Evolutionary conservation across 2,329 filamentous ascomycete genomes (phyloP).

Genomic region (Amphichorda felina): DNA sequence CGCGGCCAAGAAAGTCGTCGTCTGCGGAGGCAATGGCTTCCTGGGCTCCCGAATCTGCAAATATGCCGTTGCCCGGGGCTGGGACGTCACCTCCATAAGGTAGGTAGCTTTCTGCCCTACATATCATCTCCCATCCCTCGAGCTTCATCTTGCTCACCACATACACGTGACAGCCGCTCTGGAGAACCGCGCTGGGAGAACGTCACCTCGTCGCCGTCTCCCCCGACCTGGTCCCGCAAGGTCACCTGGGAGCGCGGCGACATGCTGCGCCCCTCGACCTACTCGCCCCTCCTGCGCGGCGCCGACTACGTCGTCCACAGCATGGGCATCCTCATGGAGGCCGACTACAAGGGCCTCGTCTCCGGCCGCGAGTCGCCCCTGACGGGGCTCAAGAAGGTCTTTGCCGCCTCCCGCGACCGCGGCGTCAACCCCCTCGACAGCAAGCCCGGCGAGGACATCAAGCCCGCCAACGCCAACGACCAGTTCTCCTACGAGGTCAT

Average conservation of each 20-base stretch:
- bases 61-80: constrained; percentile 71
- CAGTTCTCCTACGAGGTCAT: constrained; percentile 94
- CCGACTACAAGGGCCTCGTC: constrained; percentile 91
- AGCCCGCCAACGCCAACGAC: constrained; percentile 53
- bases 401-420: constrained; percentile 53
- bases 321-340: constrained; percentile 92
- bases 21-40: constrained; percentile 91
- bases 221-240: constrained; percentile 70
- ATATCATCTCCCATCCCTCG: neutral
- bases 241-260: constrained; percentile 85
- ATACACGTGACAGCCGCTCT: constrained; percentile 54
- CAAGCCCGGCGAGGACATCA: constrained; percentile 45
- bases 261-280: constrained; percentile 72
- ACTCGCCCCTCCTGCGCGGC: constrained; percentile 61
- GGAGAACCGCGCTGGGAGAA: constrained; percentile 78
- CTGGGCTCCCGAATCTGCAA: constrained; percentile 84
- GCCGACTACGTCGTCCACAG: constrained; percentile 84
- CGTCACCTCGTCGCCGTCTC: constrained; percentile 56
- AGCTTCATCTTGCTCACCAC: too few species aligned
- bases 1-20: constrained; percentile 66
- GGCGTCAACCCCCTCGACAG: constrained; percentile 60
- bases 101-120: constrained; percentile 22
- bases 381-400: constrained; percentile 65
- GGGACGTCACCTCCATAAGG: constrained; percentile 91
- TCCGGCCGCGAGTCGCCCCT: constrained; percentile 76